Evolutionary conservation across 2,329 filamentous ascomycete genomes (phyloP).

Genomic region (Dothideomycetidae sp.): DNA sequence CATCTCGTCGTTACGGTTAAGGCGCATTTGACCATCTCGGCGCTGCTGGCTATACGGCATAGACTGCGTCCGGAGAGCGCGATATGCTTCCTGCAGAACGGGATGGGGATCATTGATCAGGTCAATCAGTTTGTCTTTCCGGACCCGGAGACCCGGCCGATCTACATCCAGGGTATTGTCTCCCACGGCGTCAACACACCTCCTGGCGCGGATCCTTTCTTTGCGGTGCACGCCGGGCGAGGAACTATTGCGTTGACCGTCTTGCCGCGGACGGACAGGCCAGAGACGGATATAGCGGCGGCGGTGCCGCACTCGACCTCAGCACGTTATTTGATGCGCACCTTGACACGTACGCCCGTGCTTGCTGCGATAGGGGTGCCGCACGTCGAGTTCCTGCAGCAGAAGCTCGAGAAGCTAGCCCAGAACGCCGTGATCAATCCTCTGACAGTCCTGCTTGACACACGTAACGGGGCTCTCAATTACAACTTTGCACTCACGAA

Average conservation of each 20-base stretch:
- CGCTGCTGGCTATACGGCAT: slow-evolving; percentile 50
- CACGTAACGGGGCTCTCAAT: slow-evolving; percentile 56
- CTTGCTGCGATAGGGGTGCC: slow-evolving; percentile 47
- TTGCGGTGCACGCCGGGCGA: slow-evolving; percentile 42
- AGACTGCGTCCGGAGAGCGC: slow-evolving; percentile 55
- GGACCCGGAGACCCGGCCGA: slow-evolving; percentile 49
- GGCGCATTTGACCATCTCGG: slow-evolving; percentile 50
- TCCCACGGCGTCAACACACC: slow-evolving; percentile 41
- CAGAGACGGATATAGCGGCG: slow-evolving; percentile 6
- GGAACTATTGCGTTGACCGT: slow-evolving; percentile 45
- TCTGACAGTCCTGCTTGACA: slow-evolving; percentile 64
- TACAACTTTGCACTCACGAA: slow-evolving; percentile 51
- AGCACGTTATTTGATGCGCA: slow-evolving; percentile 48
- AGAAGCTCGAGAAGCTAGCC: slow-evolving; percentile 67
- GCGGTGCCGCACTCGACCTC: slow-evolving; percentile 25
- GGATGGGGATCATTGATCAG: slow-evolving; percentile 69
- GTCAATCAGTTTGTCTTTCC: slow-evolving; percentile 59
- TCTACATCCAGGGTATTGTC: slow-evolving; percentile 59
- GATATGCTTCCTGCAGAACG: slow-evolving; percentile 64
- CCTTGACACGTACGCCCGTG: slow-evolving; percentile 46
- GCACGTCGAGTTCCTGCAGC: slow-evolving; percentile 48
- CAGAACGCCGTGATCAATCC: slow-evolving; percentile 68
- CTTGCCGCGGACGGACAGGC: slow-evolving; percentile 26
- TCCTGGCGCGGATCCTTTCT: slow-evolving; percentile 31
- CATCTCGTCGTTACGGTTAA: slow-evolving; percentile 73